Percentiles rank a stretch among this genome's conserved stretches.
Conservation (phyloP, 139 green algal species). For the Microglena sp. region DNA sequence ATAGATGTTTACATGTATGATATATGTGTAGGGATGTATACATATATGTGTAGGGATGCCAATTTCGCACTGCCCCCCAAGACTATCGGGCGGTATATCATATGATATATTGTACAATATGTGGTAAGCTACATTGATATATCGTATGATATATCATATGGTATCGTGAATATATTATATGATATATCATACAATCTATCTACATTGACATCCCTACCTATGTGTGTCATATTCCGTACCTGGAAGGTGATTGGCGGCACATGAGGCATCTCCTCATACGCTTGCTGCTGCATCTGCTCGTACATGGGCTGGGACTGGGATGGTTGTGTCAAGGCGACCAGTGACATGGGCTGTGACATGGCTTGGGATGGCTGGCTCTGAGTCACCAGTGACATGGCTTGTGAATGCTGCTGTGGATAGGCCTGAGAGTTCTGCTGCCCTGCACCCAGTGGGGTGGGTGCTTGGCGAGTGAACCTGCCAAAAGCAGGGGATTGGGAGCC, state of each 20-base stretch:
- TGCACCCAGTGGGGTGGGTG: neutral
- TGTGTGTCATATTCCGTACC: no score
- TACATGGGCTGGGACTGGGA: neutral
- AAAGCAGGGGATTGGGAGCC: slow-evolving; percentile 1
- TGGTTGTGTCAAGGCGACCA: neutral
- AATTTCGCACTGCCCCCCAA: no score
- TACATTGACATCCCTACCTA: no score
- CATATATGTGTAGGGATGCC: no score
- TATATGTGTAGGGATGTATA: neutral
- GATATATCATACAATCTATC: no score
- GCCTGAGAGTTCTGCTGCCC: neutral
- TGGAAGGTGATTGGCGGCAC: neutral
- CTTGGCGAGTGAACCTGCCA: neutral
- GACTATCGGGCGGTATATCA: no score
- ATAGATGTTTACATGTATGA: no score
- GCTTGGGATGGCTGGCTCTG: slow-evolving; percentile 37
- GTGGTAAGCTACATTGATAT: no score
- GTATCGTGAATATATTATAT: no score
- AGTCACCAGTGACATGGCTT: slow-evolving; percentile 6
- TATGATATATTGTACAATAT: no score
- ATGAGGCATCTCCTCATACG: neutral
- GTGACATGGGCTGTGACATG: slow-evolving; percentile 19
- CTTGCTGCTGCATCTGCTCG: neutral
- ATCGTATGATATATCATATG: no score
- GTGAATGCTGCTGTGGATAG: neutral